Evolutionary conservation across 148 eudicot genomes (phyloP).

Genomic region (Arbutus unedo): DNA sequence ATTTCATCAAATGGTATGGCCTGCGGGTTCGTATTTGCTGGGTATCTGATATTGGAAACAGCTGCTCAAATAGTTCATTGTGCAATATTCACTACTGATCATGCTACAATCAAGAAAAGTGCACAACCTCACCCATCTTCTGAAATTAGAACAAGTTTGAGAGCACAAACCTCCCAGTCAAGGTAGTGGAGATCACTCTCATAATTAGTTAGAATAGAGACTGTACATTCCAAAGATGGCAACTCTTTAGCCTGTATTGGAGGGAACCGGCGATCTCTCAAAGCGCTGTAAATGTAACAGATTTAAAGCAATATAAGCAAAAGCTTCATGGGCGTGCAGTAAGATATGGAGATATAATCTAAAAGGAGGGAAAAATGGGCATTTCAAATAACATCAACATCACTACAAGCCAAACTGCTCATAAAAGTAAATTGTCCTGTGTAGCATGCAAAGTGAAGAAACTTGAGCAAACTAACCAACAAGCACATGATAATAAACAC

Average conservation of each 20-base stretch:
- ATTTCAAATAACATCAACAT: neutral
- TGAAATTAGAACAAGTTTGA: slow-evolving; percentile 9
- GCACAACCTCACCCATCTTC: neutral
- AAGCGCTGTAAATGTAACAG: slow-evolving; percentile 60
- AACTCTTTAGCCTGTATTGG: slow-evolving; percentile 92
- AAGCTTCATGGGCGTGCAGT: slow-evolving; percentile 14
- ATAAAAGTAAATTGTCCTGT: neutral
- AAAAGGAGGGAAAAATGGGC: neutral
- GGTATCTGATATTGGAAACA: neutral
- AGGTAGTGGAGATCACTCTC: slow-evolving; percentile 70
- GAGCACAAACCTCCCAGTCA: slow-evolving; percentile 93
- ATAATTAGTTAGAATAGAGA: slow-evolving; percentile 80
- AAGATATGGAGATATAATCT: neutral
- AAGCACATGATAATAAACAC: neutral
- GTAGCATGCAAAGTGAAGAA: neutral
- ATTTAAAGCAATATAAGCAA: slow-evolving; percentile 17
- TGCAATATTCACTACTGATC: neutral
- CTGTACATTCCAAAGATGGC: slow-evolving; percentile 91
- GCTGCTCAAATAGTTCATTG: neutral
- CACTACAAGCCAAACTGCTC: neutral
- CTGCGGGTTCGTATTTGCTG: neutral
- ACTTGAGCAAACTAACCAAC: neutral
- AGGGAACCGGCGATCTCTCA: slow-evolving; percentile 86
- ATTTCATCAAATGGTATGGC: neutral
- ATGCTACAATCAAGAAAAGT: slow-evolving; percentile 1